Percentiles rank a stretch among this genome's conserved stretches.
phyloP scores from a whole-genome alignment of 2,329 filamentous ascomycete species.

The Cyphellophora europaea region DNA sequence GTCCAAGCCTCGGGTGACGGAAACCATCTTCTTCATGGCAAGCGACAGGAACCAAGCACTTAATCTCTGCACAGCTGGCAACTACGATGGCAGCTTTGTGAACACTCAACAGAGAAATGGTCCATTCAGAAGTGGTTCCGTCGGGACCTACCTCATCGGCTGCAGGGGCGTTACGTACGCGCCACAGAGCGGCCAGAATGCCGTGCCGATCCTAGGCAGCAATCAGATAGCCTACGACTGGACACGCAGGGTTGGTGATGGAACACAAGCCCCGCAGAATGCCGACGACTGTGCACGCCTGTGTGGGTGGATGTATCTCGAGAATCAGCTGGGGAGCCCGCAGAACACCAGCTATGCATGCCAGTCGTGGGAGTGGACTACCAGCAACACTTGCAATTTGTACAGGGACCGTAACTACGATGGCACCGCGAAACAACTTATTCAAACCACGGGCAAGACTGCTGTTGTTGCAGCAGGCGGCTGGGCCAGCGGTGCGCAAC shows the following conservation, averaged over 20 bases:
- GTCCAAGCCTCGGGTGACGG: not conserved
- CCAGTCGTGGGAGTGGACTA: not conserved
- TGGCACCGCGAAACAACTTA: not conserved
- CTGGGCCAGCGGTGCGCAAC: not conserved
- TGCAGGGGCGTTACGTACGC: too few species aligned
- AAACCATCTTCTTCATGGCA: not conserved
- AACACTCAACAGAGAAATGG: not conserved
- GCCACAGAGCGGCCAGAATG: not conserved
- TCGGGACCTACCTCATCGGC: not conserved
- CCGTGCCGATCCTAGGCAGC: not conserved
- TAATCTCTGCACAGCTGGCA: not conserved
- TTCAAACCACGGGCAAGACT: not conserved
- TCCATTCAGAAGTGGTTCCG: not conserved
- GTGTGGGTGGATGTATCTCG: not conserved
- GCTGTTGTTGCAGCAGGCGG: not conserved
- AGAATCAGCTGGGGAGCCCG: not conserved
- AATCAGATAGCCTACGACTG: not conserved
- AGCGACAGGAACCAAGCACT: not conserved
- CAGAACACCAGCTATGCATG: not conserved
- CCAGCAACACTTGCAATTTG: not conserved
- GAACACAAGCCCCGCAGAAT: not conserved
- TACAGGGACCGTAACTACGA: not conserved
- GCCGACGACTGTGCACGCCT: not conserved
- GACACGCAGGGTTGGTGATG: not conserved
- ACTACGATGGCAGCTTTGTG: not conserved